Percentiles rank a stretch among this genome's conserved stretches.
Conservation (phyloP, 352 stramenopile genomes). For the Peronospora destructor region DNA sequence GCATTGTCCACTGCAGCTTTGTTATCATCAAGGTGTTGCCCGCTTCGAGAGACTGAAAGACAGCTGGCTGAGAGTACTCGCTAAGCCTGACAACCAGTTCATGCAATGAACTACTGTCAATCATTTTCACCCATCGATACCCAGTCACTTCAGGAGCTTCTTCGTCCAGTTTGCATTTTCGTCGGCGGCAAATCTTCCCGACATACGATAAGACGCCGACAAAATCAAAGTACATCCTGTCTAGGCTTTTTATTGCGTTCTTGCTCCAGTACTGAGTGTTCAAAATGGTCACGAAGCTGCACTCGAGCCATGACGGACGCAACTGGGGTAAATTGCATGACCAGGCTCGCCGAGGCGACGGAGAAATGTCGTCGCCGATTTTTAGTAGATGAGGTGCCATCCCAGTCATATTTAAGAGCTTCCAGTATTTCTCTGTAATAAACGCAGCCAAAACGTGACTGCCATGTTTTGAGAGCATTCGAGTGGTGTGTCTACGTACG, state of each 20-base stretch:
- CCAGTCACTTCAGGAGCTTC: slow-evolving; percentile 13
- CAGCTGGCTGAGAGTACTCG: slow-evolving; percentile 37
- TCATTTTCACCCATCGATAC: slow-evolving; percentile 58
- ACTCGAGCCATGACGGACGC: slow-evolving; percentile 38
- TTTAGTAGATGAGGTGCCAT: slow-evolving; percentile 21
- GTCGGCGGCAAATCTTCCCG: slow-evolving; percentile 30
- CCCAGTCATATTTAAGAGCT: slow-evolving; percentile 31
- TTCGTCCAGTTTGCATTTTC: slow-evolving; percentile 22
- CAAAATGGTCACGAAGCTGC: slow-evolving; percentile 35
- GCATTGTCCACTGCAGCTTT: slow-evolving; percentile 43
- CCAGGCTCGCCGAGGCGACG: not conserved
- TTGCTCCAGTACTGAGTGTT: slow-evolving; percentile 26
- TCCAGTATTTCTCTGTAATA: slow-evolving; percentile 49
- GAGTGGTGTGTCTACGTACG: slow-evolving; percentile 17
- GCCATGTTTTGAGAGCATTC: too few species aligned
- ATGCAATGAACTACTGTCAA: slow-evolving; percentile 40
- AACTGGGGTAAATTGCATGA: slow-evolving; percentile 2
- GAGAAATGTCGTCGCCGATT: not conserved
- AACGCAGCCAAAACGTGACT: slow-evolving; percentile 3
- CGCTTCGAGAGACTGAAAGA: slow-evolving; percentile 43
- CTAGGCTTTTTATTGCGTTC: slow-evolving; percentile 4
- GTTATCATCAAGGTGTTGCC: slow-evolving; percentile 48
- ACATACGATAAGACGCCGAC: slow-evolving; percentile 55
- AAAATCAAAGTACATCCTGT: slow-evolving; percentile 51
- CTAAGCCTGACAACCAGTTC: slow-evolving; percentile 44